These are phyloP conservation scores for Fusarium lyarnte DNA, from an alignment of 2,329 filamentous ascomycete genomes.

Conservation along the genomic window DNA sequence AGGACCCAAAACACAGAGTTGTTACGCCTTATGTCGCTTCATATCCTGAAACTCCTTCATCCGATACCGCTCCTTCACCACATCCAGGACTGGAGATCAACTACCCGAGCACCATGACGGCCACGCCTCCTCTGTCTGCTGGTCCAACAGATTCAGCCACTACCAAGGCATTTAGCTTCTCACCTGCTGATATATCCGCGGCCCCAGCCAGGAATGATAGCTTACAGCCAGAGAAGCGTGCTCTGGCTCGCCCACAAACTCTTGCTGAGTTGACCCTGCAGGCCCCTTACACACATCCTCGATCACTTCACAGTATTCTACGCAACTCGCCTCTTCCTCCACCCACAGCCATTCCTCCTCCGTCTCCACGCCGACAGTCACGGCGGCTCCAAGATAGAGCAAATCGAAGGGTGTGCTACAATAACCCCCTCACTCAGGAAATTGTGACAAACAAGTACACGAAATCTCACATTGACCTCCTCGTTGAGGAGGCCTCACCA, in stretches of 20 bases:
- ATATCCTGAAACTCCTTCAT: conserved; percentile 64
- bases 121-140: conserved; percentile 68
- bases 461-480: conserved; percentile 70
- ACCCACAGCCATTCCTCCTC: conserved; percentile 58
- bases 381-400: conserved; percentile 64
- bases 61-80: conserved; percentile 61
- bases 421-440: conserved; percentile 70
- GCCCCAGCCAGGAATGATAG: neutral
- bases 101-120: conserved; percentile 66
- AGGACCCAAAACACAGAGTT: conserved; percentile 46
- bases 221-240: conserved; percentile 28
- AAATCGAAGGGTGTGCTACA: conserved; percentile 67
- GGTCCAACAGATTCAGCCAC: conserved; percentile 57
- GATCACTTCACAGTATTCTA: conserved; percentile 69
- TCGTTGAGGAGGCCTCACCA: conserved; percentile 66
- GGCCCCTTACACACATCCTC: conserved; percentile 68
- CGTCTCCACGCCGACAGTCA: conserved; percentile 64
- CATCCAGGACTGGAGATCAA: conserved; percentile 53
- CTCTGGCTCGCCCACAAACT: conserved; percentile 22
- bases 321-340: conserved; percentile 72
- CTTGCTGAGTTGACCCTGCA: conserved; percentile 38
- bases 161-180: conserved; percentile 59
- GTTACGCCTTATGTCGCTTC: conserved; percentile 58
- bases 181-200: conserved; percentile 46
- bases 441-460: conserved; percentile 71